Base-by-base conservation (phyloP, 1,139 yeast species). In the Candida neerlandica region DNA sequence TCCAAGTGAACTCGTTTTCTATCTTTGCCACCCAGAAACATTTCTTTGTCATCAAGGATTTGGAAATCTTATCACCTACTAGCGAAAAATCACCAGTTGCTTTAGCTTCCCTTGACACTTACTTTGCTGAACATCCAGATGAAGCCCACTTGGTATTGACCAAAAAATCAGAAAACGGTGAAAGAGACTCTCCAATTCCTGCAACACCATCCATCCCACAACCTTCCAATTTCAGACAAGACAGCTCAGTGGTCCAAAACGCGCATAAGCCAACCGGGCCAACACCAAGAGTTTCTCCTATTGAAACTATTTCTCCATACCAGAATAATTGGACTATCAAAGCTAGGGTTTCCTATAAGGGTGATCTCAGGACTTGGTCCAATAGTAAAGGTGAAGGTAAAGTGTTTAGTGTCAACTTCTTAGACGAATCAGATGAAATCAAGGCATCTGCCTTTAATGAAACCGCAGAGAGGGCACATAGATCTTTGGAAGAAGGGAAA, bases 361-460 rank as follows among this genome's bases (percentile, higher is more conserved):
- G 96, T 49, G 97, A 91, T 54, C 78, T 94, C 59, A 86, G 91
- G 69, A 86, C 88, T 39, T 95, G 95, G 94, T 81, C 89, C 47
- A 91, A 91, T 61, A 85, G 84, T 51, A 80, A 85, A 60, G 96
- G 97, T 52, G 91, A 87, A 57, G 99, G 99, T 48, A 89, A 89
- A 66, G 78, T 95, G 53, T 90, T 95, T 73, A 87, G 87, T 59
- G 90, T 90, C 39, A 89, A 91, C 58, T 83, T 95, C 56, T 73
- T 92, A 55, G 99, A 95, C 65, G 96, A 95, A 65, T 87, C 97
- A 5, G 97, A 96, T 61, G 99, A 94, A 71, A 95, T 95, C 60
- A 82, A 96, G 61, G 98, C 96, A 14, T 91, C 98, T 7, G 97
- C 96, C 3, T 95, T 95, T 69, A 89, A 89, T 64, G 95, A 90